phyloP scores from a whole-genome alignment of 345 rosid genomes.

The Populus deltoides region DNA sequence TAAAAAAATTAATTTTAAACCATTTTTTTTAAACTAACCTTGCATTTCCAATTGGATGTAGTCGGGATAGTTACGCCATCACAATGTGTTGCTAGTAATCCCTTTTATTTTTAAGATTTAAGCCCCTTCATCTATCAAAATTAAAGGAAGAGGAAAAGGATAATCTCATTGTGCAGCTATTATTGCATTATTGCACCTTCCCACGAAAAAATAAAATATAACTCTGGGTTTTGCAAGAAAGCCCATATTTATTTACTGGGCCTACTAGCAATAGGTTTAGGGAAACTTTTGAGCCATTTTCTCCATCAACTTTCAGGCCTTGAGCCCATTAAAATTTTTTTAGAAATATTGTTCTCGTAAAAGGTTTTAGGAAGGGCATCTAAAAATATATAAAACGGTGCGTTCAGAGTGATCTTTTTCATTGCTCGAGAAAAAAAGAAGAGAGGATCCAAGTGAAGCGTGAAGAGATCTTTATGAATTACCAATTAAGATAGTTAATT shows the following conservation, averaged over 20 bases:
- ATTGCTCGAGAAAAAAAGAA: background rate
- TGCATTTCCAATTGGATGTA: too few species aligned
- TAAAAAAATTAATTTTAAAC: too few species aligned
- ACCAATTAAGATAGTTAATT: too few species aligned
- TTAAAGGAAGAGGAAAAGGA: too few species aligned
- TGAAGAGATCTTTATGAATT: too few species aligned
- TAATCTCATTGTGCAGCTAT: too few species aligned
- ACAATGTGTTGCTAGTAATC: too few species aligned
- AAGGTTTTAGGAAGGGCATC: background rate
- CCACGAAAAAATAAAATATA: background rate
- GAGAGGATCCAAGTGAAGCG: constrained; percentile 9
- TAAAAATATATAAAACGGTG: background rate
- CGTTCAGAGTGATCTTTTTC: background rate
- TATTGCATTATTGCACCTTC: too few species aligned
- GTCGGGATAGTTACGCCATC: too few species aligned
- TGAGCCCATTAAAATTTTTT: background rate
- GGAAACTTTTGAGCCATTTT: background rate
- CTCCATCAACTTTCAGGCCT: background rate
- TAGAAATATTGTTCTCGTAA: background rate
- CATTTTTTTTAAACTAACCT: too few species aligned
- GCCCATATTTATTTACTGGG: background rate
- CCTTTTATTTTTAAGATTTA: too few species aligned
- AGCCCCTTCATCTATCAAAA: too few species aligned
- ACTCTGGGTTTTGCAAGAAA: background rate
- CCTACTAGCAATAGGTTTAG: background rate